Percentiles rank a stretch among this genome's conserved stretches.
phyloP scores from a whole-genome alignment of 202 grass and related monocot genomes.

The Zoysia matrella region DNA sequence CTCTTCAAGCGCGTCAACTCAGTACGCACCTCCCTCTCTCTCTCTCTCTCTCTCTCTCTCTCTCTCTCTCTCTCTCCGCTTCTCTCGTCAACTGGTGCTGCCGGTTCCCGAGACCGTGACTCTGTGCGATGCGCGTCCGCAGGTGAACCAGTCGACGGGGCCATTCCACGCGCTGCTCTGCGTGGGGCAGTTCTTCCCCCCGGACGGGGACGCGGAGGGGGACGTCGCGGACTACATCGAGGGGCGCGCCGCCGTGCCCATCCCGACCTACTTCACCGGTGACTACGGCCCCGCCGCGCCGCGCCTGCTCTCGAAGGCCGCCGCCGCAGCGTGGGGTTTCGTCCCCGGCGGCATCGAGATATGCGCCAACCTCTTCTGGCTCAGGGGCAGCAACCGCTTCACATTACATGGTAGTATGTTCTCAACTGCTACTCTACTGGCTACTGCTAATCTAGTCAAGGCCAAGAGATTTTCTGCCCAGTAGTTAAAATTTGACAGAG shows the following conservation, averaged over 20 bases:
- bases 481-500: background rate
- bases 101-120: background rate
- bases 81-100: no score
- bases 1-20: slow-evolving; percentile 95
- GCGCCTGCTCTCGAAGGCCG: slow-evolving; percentile 64
- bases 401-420: slow-evolving; percentile 58
- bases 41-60: background rate
- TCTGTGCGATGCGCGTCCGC: background rate
- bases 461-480: background rate
- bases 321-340: slow-evolving; percentile 46
- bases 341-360: slow-evolving; percentile 67
- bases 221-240: slow-evolving; percentile 76
- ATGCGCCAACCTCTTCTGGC: slow-evolving; percentile 90
- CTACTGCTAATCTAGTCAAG: slow-evolving; percentile 12
- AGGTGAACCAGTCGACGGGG: slow-evolving; percentile 87
- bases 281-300: slow-evolving; percentile 66
- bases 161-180: slow-evolving; percentile 89
- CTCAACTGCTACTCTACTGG: background rate
- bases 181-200: slow-evolving; percentile 86
- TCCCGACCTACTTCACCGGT: slow-evolving; percentile 95
- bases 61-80: background rate
- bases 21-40: slow-evolving; percentile 22
- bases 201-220: slow-evolving; percentile 38
- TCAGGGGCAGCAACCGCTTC: slow-evolving; percentile 84
- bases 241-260: slow-evolving; percentile 67